Evolutionary conservation across 768 basidiomycete species (phyloP), one percentile per base, ranked within the genome.

Genomic region (Leccinellum albellum): DNA sequence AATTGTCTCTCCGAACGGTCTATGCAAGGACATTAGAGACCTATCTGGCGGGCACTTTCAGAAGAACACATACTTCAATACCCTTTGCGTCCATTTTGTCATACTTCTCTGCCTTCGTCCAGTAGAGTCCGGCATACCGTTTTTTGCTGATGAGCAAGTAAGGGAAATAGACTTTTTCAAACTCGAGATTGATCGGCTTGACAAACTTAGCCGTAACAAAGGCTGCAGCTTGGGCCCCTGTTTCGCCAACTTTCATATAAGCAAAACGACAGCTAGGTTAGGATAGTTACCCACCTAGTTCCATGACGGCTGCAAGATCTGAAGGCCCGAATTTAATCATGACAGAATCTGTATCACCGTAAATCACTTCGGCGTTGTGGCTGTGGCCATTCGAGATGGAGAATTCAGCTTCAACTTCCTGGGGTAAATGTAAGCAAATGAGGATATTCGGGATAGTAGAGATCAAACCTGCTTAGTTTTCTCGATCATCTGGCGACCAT

Each of bases 31-130:
- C 2, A 21, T 56, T 13, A 50, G 28, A 28, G 20, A 46, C 28
- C 17, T 3, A 6, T 24, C 12, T 21, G 9, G 45, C 3, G 1
- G 1, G n/a, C 24, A 1, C 12, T n/a, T 53, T 26, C 32, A 9
- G 21, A 31, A 8, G 12, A 10, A 33, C 31, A 66, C 83, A 3
- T 54, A 94, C 95, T 83, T 99, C 97, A 56, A 99, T 98, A 67
- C 97, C 97, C 76, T 99, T 99, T 2, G 96, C 89, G 64, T 99
- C 97, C 97, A 98, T 98, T 76, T 98, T 98, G 73, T 99, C 97
- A 64, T 91, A 96, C 69, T 94, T 97, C 42, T 98, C 95, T 13
- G 88, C 77, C 61, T 84, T 87, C 2, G 97, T 98, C 97, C 97
- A 99, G 70, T 99, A 98, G 56, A 98, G 75, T 6, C 97, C 97